phyloP scores from a whole-genome alignment of 2,329 filamentous ascomycete genomes.

The Sporothrix euskadiensis region DNA sequence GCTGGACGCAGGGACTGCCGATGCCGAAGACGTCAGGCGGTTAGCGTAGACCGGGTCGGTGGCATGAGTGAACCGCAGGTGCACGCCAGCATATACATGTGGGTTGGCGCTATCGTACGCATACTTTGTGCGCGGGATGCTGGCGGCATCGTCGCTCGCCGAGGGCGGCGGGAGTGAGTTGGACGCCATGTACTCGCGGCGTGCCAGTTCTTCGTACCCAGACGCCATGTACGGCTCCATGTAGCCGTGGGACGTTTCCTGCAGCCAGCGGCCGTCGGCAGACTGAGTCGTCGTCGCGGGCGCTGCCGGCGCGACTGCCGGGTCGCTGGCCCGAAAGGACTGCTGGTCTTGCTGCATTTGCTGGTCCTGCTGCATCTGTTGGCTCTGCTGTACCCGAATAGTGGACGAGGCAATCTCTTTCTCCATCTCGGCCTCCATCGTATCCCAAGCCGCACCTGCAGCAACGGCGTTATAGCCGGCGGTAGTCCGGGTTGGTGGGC shows the following conservation, averaged over 20 bases:
- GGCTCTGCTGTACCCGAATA: conserved; percentile 62
- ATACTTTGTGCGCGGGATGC: conserved; percentile 17
- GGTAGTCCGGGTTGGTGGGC: conserved; percentile 60
- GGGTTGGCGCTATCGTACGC: conserved; percentile 8
- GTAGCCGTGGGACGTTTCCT: conserved; percentile 43
- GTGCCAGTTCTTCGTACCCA: conserved; percentile 72
- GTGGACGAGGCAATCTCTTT: conserved; percentile 61
- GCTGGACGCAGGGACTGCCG: conserved; percentile 31
- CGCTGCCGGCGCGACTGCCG: conserved; percentile 22
- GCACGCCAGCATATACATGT: neutral
- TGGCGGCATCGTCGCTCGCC: conserved; percentile 35
- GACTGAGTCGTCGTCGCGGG: conserved; percentile 48
- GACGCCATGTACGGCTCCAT: conserved; percentile 82
- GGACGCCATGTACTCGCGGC: conserved; percentile 58
- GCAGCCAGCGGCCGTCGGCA: conserved; percentile 55
- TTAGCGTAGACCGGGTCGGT: conserved; percentile 69
- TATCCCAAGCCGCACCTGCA: conserved; percentile 51
- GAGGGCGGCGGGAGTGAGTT: conserved; percentile 34
- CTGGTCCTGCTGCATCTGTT: conserved; percentile 40
- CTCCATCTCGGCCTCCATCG: conserved; percentile 46
- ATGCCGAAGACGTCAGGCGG: conserved; percentile 31
- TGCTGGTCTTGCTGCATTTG: neutral
- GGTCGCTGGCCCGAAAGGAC: neutral
- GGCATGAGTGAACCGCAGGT: conserved; percentile 52
- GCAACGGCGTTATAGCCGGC: conserved; percentile 49